Evolutionary conservation across 768 basidiomycete species (phyloP).

Genomic region (Rhodosporidiobolus odoratus): DNA sequence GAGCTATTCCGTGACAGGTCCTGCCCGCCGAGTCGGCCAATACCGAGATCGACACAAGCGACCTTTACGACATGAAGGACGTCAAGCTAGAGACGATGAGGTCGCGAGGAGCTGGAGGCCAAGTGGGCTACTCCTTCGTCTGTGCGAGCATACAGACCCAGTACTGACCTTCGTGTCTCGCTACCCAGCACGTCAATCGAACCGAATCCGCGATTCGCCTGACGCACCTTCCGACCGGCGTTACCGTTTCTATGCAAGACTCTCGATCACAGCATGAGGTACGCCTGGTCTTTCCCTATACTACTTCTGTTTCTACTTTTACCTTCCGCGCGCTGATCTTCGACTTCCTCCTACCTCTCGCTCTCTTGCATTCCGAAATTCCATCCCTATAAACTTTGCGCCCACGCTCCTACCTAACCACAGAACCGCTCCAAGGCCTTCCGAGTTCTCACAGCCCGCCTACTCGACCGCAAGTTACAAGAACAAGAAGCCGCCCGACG

Average conservation of each 20-base stretch:
- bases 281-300: too few species aligned
- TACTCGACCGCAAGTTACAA: slow-evolving; percentile 72
- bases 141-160: neutral
- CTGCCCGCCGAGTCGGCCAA: slow-evolving; percentile 68
- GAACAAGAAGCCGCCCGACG: slow-evolving; percentile 67
- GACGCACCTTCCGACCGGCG: slow-evolving; percentile 85
- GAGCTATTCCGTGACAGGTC: slow-evolving; percentile 55
- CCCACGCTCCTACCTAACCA: neutral
- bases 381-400: too few species aligned
- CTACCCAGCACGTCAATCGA: slow-evolving; percentile 83
- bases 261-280: slow-evolving; percentile 94
- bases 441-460: slow-evolving; percentile 75
- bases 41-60: slow-evolving; percentile 57
- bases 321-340: too few species aligned
- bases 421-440: slow-evolving; percentile 92
- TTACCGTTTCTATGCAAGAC: slow-evolving; percentile 97
- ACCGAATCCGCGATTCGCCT: slow-evolving; percentile 95
- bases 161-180: neutral
- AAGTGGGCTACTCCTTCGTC: slow-evolving; percentile 55
- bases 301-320: neutral
- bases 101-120: slow-evolving; percentile 91
- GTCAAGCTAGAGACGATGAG: slow-evolving; percentile 91
- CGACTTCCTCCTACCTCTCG: too few species aligned
- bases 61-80: slow-evolving; percentile 67
- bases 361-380: too few species aligned